Percentiles rank a stretch among this genome's conserved stretches.
phyloP scores from a whole-genome alignment of 164 flowering plant genomes.

The Chloranthus sessilifolius region DNA sequence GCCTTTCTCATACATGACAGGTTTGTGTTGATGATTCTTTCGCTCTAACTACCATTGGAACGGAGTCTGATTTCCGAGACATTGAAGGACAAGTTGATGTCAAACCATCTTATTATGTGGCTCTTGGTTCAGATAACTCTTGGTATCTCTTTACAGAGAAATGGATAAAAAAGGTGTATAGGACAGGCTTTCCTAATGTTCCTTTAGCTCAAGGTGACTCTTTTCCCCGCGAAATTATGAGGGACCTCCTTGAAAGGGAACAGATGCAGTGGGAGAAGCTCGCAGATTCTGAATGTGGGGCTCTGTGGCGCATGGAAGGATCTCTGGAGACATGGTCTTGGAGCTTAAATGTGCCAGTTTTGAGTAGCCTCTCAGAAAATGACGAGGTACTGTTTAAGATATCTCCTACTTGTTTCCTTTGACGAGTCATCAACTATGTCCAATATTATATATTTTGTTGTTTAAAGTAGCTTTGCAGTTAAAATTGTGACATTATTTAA shows the following conservation, averaged over 20 bases:
- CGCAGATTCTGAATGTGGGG: conserved; percentile 66
- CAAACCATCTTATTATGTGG: conserved; percentile 65
- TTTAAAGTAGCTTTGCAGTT: too few species aligned
- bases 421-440: background rate
- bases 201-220: conserved; percentile 72
- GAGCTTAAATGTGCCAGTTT: conserved; percentile 91
- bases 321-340: conserved; percentile 98
- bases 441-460: too few species aligned
- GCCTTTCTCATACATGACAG: conserved; percentile 17
- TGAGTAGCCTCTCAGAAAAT: conserved; percentile 77
- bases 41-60: conserved; percentile 11
- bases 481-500: too few species aligned
- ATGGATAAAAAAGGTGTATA: conserved; percentile 74
- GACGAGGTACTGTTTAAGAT: conserved; percentile 47
- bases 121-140: conserved; percentile 90
- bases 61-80: conserved; percentile 9
- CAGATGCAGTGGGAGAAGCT: conserved; percentile 74
- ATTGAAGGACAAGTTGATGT: conserved; percentile 18
- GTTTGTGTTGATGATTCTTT: conserved; percentile 31
- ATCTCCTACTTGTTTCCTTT: background rate
- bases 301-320: conserved; percentile 81
- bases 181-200: conserved; percentile 75
- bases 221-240: conserved; percentile 74
- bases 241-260: conserved; percentile 57
- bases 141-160: conserved; percentile 93